Percentiles rank a stretch among this genome's conserved stretches.
Conservation (phyloP, 495 filamentous ascomycete genomes). For the Xylaria bambusicola region DNA sequence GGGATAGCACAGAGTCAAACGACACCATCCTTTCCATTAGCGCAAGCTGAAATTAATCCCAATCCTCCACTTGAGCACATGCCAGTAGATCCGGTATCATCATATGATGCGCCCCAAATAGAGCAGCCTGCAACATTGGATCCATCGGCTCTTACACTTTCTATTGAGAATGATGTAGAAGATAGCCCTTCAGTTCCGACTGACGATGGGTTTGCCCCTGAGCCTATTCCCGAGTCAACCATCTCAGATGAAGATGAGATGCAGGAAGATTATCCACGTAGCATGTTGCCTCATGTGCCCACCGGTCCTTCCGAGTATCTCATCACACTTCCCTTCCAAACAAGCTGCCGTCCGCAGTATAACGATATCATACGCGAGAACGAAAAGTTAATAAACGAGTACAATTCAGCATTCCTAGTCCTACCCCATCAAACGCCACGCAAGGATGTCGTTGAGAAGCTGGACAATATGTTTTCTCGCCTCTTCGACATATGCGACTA, state of each 20-base stretch:
- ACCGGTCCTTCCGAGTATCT: constrained; percentile 32
- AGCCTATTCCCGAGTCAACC: constrained; percentile 11
- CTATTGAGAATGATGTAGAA: constrained; percentile 33
- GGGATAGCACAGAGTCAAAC: neutral
- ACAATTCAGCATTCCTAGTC: constrained; percentile 32
- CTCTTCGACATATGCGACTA: constrained; percentile 47
- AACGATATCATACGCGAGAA: constrained; percentile 41
- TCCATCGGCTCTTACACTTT: constrained; percentile 39
- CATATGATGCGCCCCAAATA: constrained; percentile 16
- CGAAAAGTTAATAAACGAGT: constrained; percentile 36
- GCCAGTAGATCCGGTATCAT: neutral
- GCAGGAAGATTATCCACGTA: constrained; percentile 22
- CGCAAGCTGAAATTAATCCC: constrained; percentile 6
- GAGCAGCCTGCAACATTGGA: constrained; percentile 39
- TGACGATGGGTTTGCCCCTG: constrained; percentile 22
- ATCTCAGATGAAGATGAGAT: constrained; percentile 24
- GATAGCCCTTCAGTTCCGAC: constrained; percentile 25
- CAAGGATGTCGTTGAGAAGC: constrained; percentile 27
- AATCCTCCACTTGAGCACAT: neutral
- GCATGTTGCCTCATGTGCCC: constrained; percentile 22
- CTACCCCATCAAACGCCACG: constrained; percentile 27
- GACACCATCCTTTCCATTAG: constrained; percentile 11
- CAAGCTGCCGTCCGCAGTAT: constrained; percentile 40
- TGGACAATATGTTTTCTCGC: constrained; percentile 40
- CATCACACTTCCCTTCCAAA: constrained; percentile 45